Base-by-base conservation (phyloP, 768 basidiomycete genomes). In the Candolleomyces eurysporus region DNA sequence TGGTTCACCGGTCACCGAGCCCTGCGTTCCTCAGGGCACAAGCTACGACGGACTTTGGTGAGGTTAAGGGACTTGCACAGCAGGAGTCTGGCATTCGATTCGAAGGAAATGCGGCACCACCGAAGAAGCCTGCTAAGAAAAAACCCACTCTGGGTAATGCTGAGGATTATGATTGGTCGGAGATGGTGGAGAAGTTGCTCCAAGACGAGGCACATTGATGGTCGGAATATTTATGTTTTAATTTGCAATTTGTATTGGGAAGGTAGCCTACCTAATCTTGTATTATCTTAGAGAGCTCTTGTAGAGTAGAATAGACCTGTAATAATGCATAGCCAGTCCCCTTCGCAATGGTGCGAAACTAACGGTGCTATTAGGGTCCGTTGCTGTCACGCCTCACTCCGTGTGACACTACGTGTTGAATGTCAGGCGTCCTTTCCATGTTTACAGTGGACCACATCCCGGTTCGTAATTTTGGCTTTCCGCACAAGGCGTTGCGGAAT, bases 21-120 rank as follows among this genome's bases (percentile, higher is more conserved):
- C 83, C 87, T 3, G 82, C 81, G 2, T 95, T 89, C 76, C 76
- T 94, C 48, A 80, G 84, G 40, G 92, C 92, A 3, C 93, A 95
- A 72, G 88, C 90, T 3, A 88, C 88, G 9, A 74, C 77, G 11
- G 87, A 91, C 68, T 83, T 89, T 57, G 82, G 80, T 8, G 89
- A 94, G 71, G 82, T 95, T 61, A 87, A 83, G 70, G 79, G 82
- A 43, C 79, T 93, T 14, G 86, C 89, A 10, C 83, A 84, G 72
- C 78, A 78, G 57, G 79, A 66, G 8, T 77, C 75, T 31, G 83
- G 85, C 19, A 73, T 76, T 61, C 76, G 73, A 58, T 78, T 75
- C 55, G 67, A 70, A 31, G 78, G 76, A 32, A 73, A 71, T 22
- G 64, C 71, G 22, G 69, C 68, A 52, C 59, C 62, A 57, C 56